Evolutionary conservation across 75 land plant species (phyloP).

Genomic region (Gnetum montanum): DNA sequence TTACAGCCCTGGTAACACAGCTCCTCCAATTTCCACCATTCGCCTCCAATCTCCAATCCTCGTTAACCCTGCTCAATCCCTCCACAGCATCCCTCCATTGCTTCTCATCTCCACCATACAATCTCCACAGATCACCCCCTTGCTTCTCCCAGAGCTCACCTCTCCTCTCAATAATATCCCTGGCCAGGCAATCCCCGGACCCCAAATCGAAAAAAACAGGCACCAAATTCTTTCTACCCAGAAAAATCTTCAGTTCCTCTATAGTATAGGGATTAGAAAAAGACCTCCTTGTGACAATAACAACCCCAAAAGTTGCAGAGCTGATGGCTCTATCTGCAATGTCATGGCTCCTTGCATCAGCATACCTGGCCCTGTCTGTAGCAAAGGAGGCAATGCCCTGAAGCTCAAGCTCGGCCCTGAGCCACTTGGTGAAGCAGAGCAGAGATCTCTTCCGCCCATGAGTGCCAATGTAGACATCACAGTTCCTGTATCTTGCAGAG

Average conservation of each 20-base stretch:
- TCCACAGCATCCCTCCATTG: conserved; percentile 78
- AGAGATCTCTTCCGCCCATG: conserved; percentile 58
- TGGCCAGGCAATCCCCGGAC: conserved; percentile 63
- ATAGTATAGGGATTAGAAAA: conserved; percentile 67
- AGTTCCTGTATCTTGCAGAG: conserved; percentile 30
- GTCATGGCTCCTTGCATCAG: conserved; percentile 45
- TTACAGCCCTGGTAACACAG: conserved; percentile 57
- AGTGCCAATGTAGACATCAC: conserved; percentile 77
- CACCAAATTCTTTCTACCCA: conserved; percentile 62
- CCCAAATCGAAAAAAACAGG: conserved; percentile 81
- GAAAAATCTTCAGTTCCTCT: conserved; percentile 64
- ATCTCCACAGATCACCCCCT: conserved; percentile 85
- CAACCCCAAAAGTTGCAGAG: conserved; percentile 57
- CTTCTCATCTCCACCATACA: conserved; percentile 66
- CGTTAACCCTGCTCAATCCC: conserved; percentile 44
- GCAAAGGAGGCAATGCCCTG: conserved; percentile 82
- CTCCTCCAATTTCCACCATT: conserved; percentile 74
- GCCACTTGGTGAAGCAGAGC: conserved; percentile 73
- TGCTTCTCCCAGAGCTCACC: conserved; percentile 84
- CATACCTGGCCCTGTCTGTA: conserved; percentile 49
- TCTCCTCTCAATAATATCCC: conserved; percentile 75
- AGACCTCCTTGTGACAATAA: conserved; percentile 61
- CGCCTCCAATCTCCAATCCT: conserved; percentile 78
- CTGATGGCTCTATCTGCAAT: conserved; percentile 57
- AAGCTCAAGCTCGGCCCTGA: conserved; percentile 73